Percentiles rank a stretch among this genome's conserved stretches.
phyloP scores from a whole-genome alignment of 768 basidiomycete genomes.

The Lanmaoa rubissima region DNA sequence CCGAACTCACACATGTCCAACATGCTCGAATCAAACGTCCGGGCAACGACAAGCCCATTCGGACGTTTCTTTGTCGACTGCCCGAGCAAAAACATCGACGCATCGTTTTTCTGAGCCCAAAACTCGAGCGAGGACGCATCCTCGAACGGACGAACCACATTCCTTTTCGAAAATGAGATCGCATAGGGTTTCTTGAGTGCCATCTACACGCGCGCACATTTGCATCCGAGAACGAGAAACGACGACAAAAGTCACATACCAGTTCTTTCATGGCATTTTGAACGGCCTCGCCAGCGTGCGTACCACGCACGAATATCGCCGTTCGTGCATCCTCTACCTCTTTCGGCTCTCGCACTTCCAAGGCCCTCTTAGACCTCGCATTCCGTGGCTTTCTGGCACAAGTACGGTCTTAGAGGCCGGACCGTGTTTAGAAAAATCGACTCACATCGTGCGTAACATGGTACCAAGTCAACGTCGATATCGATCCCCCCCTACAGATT shows the following conservation, averaged over 20 bases:
- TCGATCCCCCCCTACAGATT: neutral
- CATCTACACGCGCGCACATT: conserved; percentile 56
- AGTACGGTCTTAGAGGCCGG: neutral
- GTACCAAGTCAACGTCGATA: no score
- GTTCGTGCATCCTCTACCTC: conserved; percentile 86
- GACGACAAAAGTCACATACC: conserved; percentile 43
- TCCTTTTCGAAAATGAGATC: conserved; percentile 94
- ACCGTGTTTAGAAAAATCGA: neutral
- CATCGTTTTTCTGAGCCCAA: conserved; percentile 93
- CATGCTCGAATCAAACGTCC: conserved; percentile 83
- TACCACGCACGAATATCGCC: conserved; percentile 87
- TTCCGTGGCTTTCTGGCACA: conserved; percentile 84
- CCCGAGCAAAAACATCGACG: conserved; percentile 85
- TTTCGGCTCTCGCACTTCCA: conserved; percentile 85
- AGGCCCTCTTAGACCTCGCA: conserved; percentile 87
- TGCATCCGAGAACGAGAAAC: neutral
- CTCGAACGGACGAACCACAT: conserved; percentile 88
- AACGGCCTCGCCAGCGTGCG: conserved; percentile 78
- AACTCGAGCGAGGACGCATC: conserved; percentile 79
- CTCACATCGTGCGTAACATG: conserved; percentile 34
- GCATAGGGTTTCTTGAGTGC: conserved; percentile 89
- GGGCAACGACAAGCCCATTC: conserved; percentile 76
- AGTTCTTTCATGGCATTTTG: conserved; percentile 85
- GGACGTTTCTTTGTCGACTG: conserved; percentile 95
- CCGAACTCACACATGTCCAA: conserved; percentile 97